Evolutionary conservation across 2,329 filamentous ascomycete genomes (phyloP).

Genomic region (Parafenestella ontariensis): DNA sequence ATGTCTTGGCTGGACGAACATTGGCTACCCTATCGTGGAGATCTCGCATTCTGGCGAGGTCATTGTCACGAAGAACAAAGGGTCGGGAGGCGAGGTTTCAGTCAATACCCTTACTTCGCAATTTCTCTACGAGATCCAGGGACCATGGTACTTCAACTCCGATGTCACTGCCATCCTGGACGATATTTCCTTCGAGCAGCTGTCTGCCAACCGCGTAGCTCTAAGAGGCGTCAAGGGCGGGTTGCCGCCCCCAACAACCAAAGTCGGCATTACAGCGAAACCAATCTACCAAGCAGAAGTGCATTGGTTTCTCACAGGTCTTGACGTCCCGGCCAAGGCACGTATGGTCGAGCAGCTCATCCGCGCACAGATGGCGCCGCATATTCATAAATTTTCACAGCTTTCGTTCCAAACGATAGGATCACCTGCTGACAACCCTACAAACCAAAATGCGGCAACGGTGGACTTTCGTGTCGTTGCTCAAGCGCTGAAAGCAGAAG

Average conservation of each 20-base stretch:
- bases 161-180: constrained; percentile 63
- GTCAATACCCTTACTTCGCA: constrained; percentile 62
- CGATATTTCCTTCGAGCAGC: constrained; percentile 60
- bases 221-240: constrained; percentile 54
- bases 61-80: constrained; percentile 40
- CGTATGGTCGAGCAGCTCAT: constrained; percentile 33
- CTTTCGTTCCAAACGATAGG: constrained; percentile 43
- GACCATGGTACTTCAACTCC: constrained; percentile 63
- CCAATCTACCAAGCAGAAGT: constrained; percentile 39
- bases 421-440: constrained; percentile 30
- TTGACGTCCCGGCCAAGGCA: constrained; percentile 36
- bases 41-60: constrained; percentile 35
- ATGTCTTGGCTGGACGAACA: constrained; percentile 39
- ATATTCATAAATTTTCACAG: constrained; percentile 14
- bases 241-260: constrained; percentile 59
- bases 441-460: constrained; percentile 46
- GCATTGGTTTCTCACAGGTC: constrained; percentile 35
- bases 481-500: constrained; percentile 25
- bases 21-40: constrained; percentile 43
- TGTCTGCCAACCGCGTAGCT: constrained; percentile 58
- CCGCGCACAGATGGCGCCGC: constrained; percentile 10
- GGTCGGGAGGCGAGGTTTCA: constrained; percentile 48
- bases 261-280: constrained; percentile 42
- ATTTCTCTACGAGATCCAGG: constrained; percentile 54
- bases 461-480: constrained; percentile 46